Conservation (phyloP, 1,284 basidiomycete species). For the Salmacisia buchloeana region DNA sequence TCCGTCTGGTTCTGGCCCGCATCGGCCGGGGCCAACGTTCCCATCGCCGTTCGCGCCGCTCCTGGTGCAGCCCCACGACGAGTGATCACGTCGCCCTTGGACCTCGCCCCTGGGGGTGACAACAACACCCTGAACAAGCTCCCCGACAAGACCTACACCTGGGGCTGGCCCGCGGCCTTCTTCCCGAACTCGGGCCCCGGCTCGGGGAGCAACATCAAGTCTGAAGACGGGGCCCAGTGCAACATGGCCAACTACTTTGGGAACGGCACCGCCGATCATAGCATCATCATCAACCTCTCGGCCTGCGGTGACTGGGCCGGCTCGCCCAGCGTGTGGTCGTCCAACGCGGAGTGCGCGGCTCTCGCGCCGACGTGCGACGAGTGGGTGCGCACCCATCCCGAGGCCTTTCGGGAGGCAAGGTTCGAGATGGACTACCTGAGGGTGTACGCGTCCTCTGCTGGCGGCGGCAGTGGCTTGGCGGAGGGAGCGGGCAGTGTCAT, state of each 20-base stretch:
- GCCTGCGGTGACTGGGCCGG: slow-evolving; percentile 21
- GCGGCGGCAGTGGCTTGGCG: too few relatives aligned
- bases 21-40: slow-evolving; percentile 15
- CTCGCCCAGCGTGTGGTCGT: slow-evolving; percentile 22
- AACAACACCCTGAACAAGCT: slow-evolving; percentile 16
- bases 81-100: slow-evolving; percentile 18
- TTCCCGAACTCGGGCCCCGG: slow-evolving; percentile 27
- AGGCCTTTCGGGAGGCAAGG: slow-evolving; percentile 26
- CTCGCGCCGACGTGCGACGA: slow-evolving; percentile 23
- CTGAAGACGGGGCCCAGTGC: slow-evolving; percentile 19
- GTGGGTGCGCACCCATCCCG: slow-evolving; percentile 27
- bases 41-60: slow-evolving; percentile 18
- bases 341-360: slow-evolving; percentile 15
- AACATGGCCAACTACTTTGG: slow-evolving; percentile 28
- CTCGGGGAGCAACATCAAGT: slow-evolving; percentile 7
- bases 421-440: slow-evolving; percentile 42
- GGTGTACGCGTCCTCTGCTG: slow-evolving; percentile 22
- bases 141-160: slow-evolving; percentile 9
- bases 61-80: slow-evolving; percentile 24
- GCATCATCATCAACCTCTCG: slow-evolving; percentile 37
- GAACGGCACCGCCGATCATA: slow-evolving; percentile 23
- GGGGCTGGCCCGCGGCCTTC: slow-evolving; percentile 32
- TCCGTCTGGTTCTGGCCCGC: slow-evolving; percentile 36
- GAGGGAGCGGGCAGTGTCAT: background rate
- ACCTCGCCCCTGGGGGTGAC: slow-evolving; percentile 25